phyloP scores from a whole-genome alignment of 768 basidiomycete species.

The Boletus subparvulus region DNA sequence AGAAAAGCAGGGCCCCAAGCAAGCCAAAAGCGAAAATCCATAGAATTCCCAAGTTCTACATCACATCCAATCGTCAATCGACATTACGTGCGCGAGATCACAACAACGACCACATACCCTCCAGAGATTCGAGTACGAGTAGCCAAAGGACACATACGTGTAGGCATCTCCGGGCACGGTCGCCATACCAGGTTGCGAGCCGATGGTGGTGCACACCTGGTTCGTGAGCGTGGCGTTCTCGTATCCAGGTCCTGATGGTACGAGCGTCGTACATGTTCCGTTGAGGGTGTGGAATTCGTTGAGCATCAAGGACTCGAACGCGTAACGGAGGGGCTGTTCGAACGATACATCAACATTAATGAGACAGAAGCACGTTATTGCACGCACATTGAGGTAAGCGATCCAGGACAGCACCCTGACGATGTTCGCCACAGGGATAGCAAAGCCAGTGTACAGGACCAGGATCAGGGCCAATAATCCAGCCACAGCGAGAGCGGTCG shows the following conservation, averaged over 20 bases:
- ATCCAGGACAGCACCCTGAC: constrained; percentile 19
- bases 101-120: constrained; percentile 32
- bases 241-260: constrained; percentile 37
- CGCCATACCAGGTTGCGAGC: constrained; percentile 40
- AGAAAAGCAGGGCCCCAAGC: constrained; percentile 35
- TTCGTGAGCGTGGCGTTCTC: constrained; percentile 33
- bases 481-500: constrained; percentile 44
- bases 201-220: constrained; percentile 44
- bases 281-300: constrained; percentile 49
- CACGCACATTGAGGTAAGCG: constrained; percentile 21
- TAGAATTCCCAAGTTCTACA: constrained; percentile 44
- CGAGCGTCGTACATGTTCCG: constrained; percentile 36
- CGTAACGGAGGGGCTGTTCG: constrained; percentile 33
- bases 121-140: constrained; percentile 32
- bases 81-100: neutral
- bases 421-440: constrained; percentile 24
- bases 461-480: constrained; percentile 37
- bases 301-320: constrained; percentile 34
- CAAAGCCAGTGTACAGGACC: constrained; percentile 45
- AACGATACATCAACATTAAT: constrained; percentile 29
- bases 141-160: constrained; percentile 32
- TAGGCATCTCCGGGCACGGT: constrained; percentile 45
- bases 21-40: constrained; percentile 43
- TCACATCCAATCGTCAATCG: neutral
- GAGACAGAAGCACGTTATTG: constrained; percentile 37